phyloP scores from a whole-genome alignment of 768 basidiomycete genomes.

The Baorangia bicolor region DNA sequence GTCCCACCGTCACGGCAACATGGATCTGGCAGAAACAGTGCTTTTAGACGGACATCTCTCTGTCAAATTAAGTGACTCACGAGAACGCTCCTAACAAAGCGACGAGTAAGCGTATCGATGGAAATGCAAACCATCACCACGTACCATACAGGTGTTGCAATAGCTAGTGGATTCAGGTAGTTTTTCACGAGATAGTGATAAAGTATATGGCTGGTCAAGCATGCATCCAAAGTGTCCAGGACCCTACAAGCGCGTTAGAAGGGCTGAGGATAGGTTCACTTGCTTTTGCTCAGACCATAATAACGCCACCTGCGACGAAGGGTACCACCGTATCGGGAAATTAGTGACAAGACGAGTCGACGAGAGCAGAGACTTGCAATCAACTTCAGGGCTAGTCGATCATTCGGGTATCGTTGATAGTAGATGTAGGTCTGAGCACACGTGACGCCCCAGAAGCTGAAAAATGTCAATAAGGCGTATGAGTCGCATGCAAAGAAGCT shows the following conservation, averaged over 20 bases:
- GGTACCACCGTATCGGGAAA: slow-evolving; percentile 17
- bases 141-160: slow-evolving; percentile 46
- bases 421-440: slow-evolving; percentile 54
- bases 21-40: slow-evolving; percentile 40
- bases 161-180: slow-evolving; percentile 44
- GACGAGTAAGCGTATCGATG: neutral
- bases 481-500: slow-evolving; percentile 14
- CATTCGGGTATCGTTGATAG: slow-evolving; percentile 38
- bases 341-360: slow-evolving; percentile 28
- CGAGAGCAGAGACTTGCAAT: slow-evolving; percentile 32
- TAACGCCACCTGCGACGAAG: slow-evolving; percentile 31
- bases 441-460: slow-evolving; percentile 56
- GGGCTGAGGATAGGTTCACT: no score
- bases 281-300: slow-evolving; percentile 12
- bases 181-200: slow-evolving; percentile 59
- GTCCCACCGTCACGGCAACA: slow-evolving; percentile 50
- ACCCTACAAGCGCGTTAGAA: slow-evolving; percentile 19
- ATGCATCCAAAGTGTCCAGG: slow-evolving; percentile 55
- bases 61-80: slow-evolving; percentile 34
- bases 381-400: slow-evolving; percentile 34
- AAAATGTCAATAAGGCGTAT: neutral
- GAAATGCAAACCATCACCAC: neutral
- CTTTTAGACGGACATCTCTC: neutral
- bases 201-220: slow-evolving; percentile 50
- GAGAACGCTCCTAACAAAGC: slow-evolving; percentile 47